A percentile compares a stretch with the other conserved stretches of the same genome.
phyloP scores from a whole-genome alignment of 495 filamentous ascomycete genomes.

The Parachaetomium inaequale region DNA sequence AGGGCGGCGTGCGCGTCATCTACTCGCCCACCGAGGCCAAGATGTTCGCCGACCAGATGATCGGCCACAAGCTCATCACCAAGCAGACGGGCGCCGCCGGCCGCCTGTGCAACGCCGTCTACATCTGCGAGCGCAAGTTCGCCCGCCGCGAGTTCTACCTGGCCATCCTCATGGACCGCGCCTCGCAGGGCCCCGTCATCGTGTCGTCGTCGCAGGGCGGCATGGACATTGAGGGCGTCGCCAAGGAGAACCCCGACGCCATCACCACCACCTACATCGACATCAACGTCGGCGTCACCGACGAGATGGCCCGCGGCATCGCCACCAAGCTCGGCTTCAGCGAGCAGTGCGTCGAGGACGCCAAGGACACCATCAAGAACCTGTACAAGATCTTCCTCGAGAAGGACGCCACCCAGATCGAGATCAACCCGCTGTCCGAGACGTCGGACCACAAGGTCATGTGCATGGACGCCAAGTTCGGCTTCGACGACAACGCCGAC shows the following conservation, averaged over 20 bases:
- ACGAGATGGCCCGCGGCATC: constrained; percentile 87
- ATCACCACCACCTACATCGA: constrained; percentile 90
- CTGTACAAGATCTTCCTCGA: constrained; percentile 98
- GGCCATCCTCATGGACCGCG: constrained; percentile 94
- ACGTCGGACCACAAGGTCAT: constrained; percentile 96
- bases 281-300: constrained; percentile 92
- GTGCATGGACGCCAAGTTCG: constrained; percentile 98
- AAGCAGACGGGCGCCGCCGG: constrained; percentile 95
- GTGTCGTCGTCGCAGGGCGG: constrained; percentile 96
- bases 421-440: constrained; percentile 98
- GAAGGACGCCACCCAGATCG: constrained; percentile 96
- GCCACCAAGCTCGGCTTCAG: constrained; percentile 93
- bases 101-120: constrained; percentile 91
- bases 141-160: constrained; percentile 98
- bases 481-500: constrained; percentile 97
- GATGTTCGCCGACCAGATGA: constrained; percentile 99
- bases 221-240: constrained; percentile 97
- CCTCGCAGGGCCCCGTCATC: constrained; percentile 87
- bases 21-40: constrained; percentile 84
- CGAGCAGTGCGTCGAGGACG: constrained; percentile 91
- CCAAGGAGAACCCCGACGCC: constrained; percentile 94
- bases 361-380: constrained; percentile 94
- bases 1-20: constrained; percentile 96
- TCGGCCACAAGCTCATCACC: constrained; percentile 98
- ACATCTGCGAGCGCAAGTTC: constrained; percentile 99